Evolutionary conservation across 495 filamentous ascomycete genomes (phyloP).

Genomic region (Daldinia bambusicola): DNA sequence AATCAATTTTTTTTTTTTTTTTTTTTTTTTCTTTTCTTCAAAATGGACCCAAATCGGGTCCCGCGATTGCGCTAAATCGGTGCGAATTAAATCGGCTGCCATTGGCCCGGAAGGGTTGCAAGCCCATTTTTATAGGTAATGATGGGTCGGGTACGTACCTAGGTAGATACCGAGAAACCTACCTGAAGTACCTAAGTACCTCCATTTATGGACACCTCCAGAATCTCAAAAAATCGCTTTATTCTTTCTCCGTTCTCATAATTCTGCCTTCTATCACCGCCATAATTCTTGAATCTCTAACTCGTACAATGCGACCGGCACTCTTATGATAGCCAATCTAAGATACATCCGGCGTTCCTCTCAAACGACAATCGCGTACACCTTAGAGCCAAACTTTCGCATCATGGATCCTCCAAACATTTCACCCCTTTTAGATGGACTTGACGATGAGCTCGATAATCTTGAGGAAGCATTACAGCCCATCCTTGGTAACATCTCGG

Average conservation of each 20-base stretch:
- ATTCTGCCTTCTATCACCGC: conserved; percentile 39
- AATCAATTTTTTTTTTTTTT: conserved; percentile 31
- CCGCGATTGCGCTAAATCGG: conserved; percentile 15
- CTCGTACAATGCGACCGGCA: not conserved
- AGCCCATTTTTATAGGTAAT: conserved; percentile 5
- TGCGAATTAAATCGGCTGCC: conserved; percentile 6
- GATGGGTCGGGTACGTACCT: too few species aligned
- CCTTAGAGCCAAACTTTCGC: not conserved
- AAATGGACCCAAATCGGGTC: conserved; percentile 11
- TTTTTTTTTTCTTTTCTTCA: conserved; percentile 24
- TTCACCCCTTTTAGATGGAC: conserved; percentile 68
- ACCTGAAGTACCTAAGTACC: too few species aligned
- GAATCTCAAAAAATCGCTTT: not conserved
- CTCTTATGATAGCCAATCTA: not conserved
- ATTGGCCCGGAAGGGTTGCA: conserved; percentile 10
- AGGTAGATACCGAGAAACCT: too few species aligned
- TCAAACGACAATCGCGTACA: not conserved
- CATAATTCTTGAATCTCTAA: conserved; percentile 34
- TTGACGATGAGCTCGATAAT: conserved; percentile 80
- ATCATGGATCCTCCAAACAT: conserved; percentile 58
- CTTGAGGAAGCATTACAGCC: conserved; percentile 78
- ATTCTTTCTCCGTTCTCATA: conserved; percentile 17
- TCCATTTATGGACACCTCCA: too few species aligned
- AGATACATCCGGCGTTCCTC: not conserved
- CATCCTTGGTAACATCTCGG: conserved; percentile 68